Base-by-base conservation (phyloP, 257 asterid genomes). In the Voacanga thouarsii region DNA sequence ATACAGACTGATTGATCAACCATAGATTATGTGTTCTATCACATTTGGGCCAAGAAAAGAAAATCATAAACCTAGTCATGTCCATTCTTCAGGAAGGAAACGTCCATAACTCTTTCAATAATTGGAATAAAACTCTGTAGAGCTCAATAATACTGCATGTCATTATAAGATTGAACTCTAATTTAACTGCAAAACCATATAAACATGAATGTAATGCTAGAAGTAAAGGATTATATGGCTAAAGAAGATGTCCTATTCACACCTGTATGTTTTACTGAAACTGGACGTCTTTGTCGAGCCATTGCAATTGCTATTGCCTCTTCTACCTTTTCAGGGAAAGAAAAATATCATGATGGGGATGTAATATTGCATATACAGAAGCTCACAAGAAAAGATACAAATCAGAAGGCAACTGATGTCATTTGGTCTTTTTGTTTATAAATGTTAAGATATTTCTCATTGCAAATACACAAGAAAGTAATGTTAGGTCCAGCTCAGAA, bases 231-330 rank as follows among this genome's bases (percentile, higher is more conserved):
- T 39, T 43, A 19, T 47, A 14, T 24, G n/a, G 28, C 12, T 63
- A 37, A 49, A 74, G 11, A 65, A 19, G 24, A 67, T 56, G 16
- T 76, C 23, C 59, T 10, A 43, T 41, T 39, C 51, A 10, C 81
- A 92, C 95, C 96, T 77, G 83, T 80, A 49, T 87, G 83, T 87
- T 76, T 94, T 56, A 86, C 21, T 43, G 82, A 75, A 81, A 67
- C 74, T 56, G 91, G 90, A 59, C 93, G 90, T 68, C 98, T 92
- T 72, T 85, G 86, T 77, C 82, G 96, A 78, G 98, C 97, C 94
- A 96, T 84, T 81, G 99, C 82, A 80, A 95, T 79, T 15, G 97
- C 96, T 82, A 93, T 60, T 64, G 97, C 94, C 84, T 90, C 99
- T 88, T 93, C 99, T 30, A 93, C 96, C 97, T 92, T 85, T 77